Evolutionary conservation across 2,329 filamentous ascomycete genomes (phyloP).

Genomic region (Neobulgaria alba): DNA sequence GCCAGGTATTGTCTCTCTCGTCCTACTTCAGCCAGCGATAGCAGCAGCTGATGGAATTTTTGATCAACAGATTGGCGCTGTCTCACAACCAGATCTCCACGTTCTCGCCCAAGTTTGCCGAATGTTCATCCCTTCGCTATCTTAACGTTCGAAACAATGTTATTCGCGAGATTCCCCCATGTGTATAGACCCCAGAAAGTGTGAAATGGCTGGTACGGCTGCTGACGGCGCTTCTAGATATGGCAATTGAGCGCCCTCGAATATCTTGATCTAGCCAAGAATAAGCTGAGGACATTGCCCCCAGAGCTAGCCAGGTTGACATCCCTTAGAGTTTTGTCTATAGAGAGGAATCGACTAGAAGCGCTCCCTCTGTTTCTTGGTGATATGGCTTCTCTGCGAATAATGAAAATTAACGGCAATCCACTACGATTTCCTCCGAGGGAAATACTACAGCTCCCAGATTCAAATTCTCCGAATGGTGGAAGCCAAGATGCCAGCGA

Average conservation of each 20-base stretch:
- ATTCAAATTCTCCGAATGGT: constrained; percentile 47
- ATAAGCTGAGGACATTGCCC: constrained; percentile 71
- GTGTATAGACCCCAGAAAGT: constrained; percentile 37
- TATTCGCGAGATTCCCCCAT: constrained; percentile 57
- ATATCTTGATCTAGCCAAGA: constrained; percentile 86
- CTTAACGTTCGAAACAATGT: constrained; percentile 72
- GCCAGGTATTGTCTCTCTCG: constrained; percentile 24
- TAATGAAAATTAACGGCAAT: constrained; percentile 85
- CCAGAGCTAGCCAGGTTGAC: constrained; percentile 71
- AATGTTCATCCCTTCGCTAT: constrained; percentile 71
- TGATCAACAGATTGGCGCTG: constrained; percentile 67
- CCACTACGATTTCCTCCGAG: constrained; percentile 72
- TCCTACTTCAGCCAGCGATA: constrained; percentile 19
- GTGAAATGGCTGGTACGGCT: not conserved
- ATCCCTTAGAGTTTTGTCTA: constrained; percentile 80
- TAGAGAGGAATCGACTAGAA: constrained; percentile 80
- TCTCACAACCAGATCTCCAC: constrained; percentile 69
- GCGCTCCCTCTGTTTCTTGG: constrained; percentile 76
- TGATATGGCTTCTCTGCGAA: constrained; percentile 82
- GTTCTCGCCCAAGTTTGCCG: constrained; percentile 63
- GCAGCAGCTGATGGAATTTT: no score
- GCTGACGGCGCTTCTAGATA: constrained; percentile 45
- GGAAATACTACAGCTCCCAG: constrained; percentile 54
- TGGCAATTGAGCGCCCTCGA: constrained; percentile 81
- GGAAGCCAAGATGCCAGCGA: constrained; percentile 42